phyloP scores from a whole-genome alignment of 2,329 filamentous ascomycete genomes.

The Clarireedia monteithiana region DNA sequence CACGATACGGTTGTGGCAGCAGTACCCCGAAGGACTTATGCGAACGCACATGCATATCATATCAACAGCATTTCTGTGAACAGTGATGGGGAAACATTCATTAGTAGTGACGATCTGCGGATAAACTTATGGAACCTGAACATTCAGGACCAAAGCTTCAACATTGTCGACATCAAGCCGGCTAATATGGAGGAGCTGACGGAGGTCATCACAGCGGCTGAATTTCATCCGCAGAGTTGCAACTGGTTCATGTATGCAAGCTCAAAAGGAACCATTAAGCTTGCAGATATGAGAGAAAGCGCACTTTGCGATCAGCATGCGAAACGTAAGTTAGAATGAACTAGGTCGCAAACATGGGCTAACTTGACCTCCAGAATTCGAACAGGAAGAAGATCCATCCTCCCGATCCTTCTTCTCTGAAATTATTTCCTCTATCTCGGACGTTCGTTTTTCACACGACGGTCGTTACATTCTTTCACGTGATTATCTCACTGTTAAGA shows the following conservation, averaged over 20 bases:
- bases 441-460: constrained; percentile 94
- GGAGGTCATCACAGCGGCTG: constrained; percentile 95
- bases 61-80: constrained; percentile 99
- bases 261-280: constrained; percentile 97
- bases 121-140: constrained; percentile 99
- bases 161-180: constrained; percentile 99
- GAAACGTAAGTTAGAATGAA: constrained; percentile 56
- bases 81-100: constrained; percentile 98
- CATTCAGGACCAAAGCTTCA: constrained; percentile 99
- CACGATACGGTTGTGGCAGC: constrained; percentile 98
- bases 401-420: constrained; percentile 99
- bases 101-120: constrained; percentile 93
- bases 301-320: constrained; percentile 92
- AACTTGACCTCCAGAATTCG: constrained; percentile 62
- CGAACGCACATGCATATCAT: constrained; percentile 97
- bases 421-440: constrained; percentile 98
- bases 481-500: constrained; percentile 98
- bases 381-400: constrained; percentile 95
- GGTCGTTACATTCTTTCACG: constrained; percentile 95
- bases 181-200: constrained; percentile 99
- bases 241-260: constrained; percentile 99
- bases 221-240: constrained; percentile 94
- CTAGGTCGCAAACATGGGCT: constrained; percentile 3
- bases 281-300: constrained; percentile 96
- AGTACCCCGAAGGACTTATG: constrained; percentile 90